Evolutionary conservation across 1,284 basidiomycete species (phyloP), one percentile per base, ranked within the genome.

Genomic region (Lentinula novae-zelandiae): DNA sequence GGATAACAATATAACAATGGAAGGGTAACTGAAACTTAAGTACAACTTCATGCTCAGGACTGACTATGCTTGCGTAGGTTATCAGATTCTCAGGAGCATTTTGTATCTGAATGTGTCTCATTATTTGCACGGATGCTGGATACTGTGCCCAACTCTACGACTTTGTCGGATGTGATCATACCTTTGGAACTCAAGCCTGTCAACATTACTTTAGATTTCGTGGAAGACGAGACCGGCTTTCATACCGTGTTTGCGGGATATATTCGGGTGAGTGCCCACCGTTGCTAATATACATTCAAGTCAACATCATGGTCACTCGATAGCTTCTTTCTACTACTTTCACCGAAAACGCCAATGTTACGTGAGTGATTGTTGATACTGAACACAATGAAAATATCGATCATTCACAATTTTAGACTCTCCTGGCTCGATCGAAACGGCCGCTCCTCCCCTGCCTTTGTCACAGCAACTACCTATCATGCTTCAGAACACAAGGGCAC

Each of bases 1-100:
- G 9, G 70, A 72, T 55, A 60, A 62, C 7, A 72, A 72, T 51
- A 62, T 55, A 3, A 72, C 71, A 12, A 70, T 72, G 58, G 61
- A 58, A 49, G 40, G 51, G 63, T 64, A 22, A 17, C 53, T 12
- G 33, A 39, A 38, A 12, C 13, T 13, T 39, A 5, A 4, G 8
- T n/a, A 10, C 12, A 40, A n/a, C 31, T n/a, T 40, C 39, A 13
- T 31, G 17, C 33, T 52, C n/a, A 38, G 40, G 13, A 44, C 27
- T 27, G 27, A 27, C 3, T 40, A 36, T 39, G 31, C 50, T 33
- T 52, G 36, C 10, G 44, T 40, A 53, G 38, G 7, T 51, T 42
- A 33, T 60, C 27, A 36, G 53, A n/a, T 12, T 44, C 53, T 31
- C 53, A 62, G 69, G 33, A 58, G 54, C 52, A 63, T 9, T 67